Evolutionary conservation across 31 red algal species (phyloP), one percentile per base, ranked within the genome.

Genomic region (Pterothamnion heteromorphum): DNA sequence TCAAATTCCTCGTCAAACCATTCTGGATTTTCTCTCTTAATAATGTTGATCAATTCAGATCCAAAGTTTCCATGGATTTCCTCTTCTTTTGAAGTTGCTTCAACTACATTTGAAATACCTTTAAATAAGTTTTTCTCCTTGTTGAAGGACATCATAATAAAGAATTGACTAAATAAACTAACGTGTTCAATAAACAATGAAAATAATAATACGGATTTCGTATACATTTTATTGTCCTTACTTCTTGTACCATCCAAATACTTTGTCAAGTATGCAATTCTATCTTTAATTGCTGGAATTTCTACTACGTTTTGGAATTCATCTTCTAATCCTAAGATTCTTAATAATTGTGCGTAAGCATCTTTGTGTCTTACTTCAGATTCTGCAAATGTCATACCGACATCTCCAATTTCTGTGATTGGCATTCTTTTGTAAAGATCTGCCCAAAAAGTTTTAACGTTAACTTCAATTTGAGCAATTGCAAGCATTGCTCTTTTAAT

Each of bases 101-200:
- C 72, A 30, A 76, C 72, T 26, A 76, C 72, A 76, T 76, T 76
- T 76, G 72, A 76, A 76, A 76, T 76, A 30, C 72, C 72, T 32
- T 76, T 76, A 32, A 76, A 76, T 30, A 76, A 30, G 30, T 76
- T 76, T 76, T 76, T 76, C 23, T 76, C 26, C 72, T 76, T 76
- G 72, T 76, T 76, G 30, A 76, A 76, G 30, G 72, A 26, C 72
- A 76, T 76, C 23, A 76, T 76, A 76, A 76, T 76, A 76, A 76
- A 32, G 30, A 76, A 76, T 32, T 76, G 72, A 76, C 26, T 30
- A 76, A 76, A 76, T 32, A 76, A 76, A 30, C 26, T 30, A 26
- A 76, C 72, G 72, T 76, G 72, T 76, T 76, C 72, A 76, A 76
- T 76, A 76, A 76, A 76, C 30, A 76, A 26, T 76, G 72, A 76